These are phyloP conservation scores for Zizania latifolia DNA, from an alignment of 176 grass and related monocot species.

Conservation along the genomic window DNA sequence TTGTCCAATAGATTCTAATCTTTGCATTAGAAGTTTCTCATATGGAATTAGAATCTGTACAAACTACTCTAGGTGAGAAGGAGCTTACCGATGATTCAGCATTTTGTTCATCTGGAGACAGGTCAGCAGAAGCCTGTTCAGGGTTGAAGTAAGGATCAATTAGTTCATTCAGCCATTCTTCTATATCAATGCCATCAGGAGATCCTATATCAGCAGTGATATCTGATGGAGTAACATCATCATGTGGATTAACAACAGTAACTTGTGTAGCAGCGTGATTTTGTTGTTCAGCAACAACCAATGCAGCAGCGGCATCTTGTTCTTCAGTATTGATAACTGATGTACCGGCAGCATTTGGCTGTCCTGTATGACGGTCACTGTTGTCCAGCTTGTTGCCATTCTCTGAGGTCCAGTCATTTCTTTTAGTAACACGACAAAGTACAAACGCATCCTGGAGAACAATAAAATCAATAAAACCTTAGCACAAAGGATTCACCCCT, in stretches of 20 bases:
- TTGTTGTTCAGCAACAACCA: conserved; percentile 12
- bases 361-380: conserved; percentile 27
- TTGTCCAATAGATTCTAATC: not conserved
- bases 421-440: conserved; percentile 90
- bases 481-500: conserved; percentile 1
- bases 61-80: not conserved
- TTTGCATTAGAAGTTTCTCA: not conserved
- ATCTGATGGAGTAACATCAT: not conserved
- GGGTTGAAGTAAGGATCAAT: conserved; percentile 37
- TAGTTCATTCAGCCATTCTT: conserved; percentile 39
- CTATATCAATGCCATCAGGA: conserved; percentile 21
- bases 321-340: conserved; percentile 35
- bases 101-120: conserved; percentile 22
- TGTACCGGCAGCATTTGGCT: conserved; percentile 19
- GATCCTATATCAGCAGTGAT: not conserved
- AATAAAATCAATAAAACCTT: conserved; percentile 7
- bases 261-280: conserved; percentile 12
- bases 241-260: conserved; percentile 16
- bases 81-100: conserved; percentile 49
- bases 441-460: conserved; percentile 75
- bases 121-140: not conserved
- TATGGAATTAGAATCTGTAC: not conserved
- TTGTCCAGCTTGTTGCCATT: conserved; percentile 23
- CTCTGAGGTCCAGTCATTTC: conserved; percentile 41
- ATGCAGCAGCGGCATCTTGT: conserved; percentile 5